Evolutionary conservation across 805 yeast species (phyloP).

Genomic region (Priceomyces melissophilus): DNA sequence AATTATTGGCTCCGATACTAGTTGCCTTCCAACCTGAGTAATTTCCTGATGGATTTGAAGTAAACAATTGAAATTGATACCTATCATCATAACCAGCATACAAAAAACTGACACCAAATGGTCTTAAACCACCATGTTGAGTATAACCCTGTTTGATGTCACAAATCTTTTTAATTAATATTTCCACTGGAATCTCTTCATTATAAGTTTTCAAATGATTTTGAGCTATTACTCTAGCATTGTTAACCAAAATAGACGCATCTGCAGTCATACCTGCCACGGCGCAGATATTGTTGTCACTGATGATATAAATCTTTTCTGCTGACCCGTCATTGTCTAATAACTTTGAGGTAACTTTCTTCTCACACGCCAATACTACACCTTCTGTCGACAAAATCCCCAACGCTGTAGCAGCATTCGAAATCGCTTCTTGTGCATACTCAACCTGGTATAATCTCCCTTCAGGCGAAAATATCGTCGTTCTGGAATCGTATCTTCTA

Average conservation of each 20-base stretch:
- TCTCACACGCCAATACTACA: conserved; percentile 93
- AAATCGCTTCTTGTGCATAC: conserved; percentile 89
- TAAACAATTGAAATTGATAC: conserved; percentile 86
- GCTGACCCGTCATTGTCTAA: conserved; percentile 92
- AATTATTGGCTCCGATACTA: conserved; percentile 91
- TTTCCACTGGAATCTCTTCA: conserved; percentile 92
- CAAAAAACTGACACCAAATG: conserved; percentile 94
- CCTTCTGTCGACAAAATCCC: conserved; percentile 80
- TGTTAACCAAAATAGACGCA: conserved; percentile 84
- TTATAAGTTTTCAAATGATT: conserved; percentile 79
- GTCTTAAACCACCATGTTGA: conserved; percentile 97
- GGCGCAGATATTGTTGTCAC: conserved; percentile 82
- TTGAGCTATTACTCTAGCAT: conserved; percentile 84
- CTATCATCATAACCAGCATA: conserved; percentile 94
- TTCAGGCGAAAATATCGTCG: conserved; percentile 98
- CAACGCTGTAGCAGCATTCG: conserved; percentile 79
- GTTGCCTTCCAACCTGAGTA: conserved; percentile 99
- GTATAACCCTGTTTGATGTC: conserved; percentile 97
- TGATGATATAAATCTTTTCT: conserved; percentile 85
- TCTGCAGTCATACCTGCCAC: conserved; percentile 99
- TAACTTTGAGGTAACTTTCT: conserved; percentile 88
- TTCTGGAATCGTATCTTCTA: conserved; percentile 98
- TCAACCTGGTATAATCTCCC: conserved; percentile 97
- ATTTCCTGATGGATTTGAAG: conserved; percentile 96
- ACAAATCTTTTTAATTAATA: conserved; percentile 82